Evolutionary conservation across 352 stramenopile species (phyloP), one percentile per base, ranked within the genome.

Genomic region (Aphanomyces astaci): DNA sequence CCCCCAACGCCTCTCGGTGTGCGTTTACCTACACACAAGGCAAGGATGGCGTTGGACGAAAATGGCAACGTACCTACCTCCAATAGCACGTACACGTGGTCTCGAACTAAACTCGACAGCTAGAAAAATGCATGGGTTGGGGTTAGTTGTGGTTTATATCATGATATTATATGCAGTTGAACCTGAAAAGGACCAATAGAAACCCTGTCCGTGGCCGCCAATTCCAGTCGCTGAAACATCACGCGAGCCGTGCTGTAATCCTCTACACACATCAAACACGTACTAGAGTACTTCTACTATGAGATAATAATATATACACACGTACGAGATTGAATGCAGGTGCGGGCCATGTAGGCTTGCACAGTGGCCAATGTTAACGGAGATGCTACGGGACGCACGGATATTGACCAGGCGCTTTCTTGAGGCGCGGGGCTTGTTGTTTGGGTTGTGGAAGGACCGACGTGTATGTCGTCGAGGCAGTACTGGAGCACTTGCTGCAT

Each of bases 401-500:
- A 15, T 27, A 48, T 43, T 56, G 11, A 11, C 17, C 11, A 24
- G 10, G 0, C 60, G 13, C 49, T n/a, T n/a, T n/a, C n/a, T n/a
- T n/a, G n/a, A n/a, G n/a, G n/a, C n/a, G n/a, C 15, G 40, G 46
- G 64, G 64, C 32, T 5, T 69, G 36, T 9, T 11, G 10, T 51
- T 1, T 63, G 25, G 25, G 9, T 63, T 53, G 22, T 30, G 48
- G 48, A 28, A 45, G 32, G 24, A 22, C 17, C 32, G 36, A 27
- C 51, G 28, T 45, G 36, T 43, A 43, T 13, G 66, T n/a, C 64
- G 19, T 84, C 75, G 0, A 71, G 13, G 25, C 78, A 76, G 43
- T 76, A 81, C 70, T 80, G 67, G 0, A 94, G 79, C 74, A 92
- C 79, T 55, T 88, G 75, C 43, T 87, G 78, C 64, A 90, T 74